A percentile compares a stretch with the other conserved stretches of the same genome.
phyloP scores from a whole-genome alignment of 2,329 filamentous ascomycete genomes.

The Colletotrichum noveboracense region DNA sequence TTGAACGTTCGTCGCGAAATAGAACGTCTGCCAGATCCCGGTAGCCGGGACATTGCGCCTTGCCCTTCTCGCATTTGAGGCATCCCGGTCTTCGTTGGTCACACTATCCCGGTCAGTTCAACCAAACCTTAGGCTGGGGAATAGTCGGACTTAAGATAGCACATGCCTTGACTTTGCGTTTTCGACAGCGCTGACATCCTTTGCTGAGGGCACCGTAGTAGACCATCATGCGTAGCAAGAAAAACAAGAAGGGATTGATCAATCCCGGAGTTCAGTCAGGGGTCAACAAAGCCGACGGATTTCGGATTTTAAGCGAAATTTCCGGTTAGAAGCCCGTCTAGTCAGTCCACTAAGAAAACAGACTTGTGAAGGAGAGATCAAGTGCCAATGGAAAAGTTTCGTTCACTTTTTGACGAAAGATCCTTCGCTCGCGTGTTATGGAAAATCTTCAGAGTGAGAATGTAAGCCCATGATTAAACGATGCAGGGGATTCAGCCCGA shows the following conservation, averaged over 20 bases:
- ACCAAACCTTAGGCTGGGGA: not conserved
- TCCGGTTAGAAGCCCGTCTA: not conserved
- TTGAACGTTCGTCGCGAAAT: conserved; percentile 29
- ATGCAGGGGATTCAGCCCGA: not conserved
- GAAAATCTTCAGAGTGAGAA: not conserved
- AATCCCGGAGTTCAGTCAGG: not conserved
- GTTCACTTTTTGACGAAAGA: not conserved
- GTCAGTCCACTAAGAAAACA: not conserved
- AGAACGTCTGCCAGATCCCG: conserved; percentile 26
- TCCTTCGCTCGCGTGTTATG: not conserved
- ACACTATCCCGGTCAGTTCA: conserved; percentile 21
- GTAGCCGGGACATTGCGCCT: conserved; percentile 28
- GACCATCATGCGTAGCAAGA: conserved; percentile 18
- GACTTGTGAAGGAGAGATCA: not conserved
- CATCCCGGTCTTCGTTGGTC: conserved; percentile 29
- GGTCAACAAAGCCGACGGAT: not conserved
- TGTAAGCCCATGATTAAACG: not conserved
- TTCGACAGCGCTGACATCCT: conserved; percentile 31
- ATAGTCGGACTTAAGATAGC: not conserved
- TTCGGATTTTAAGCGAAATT: not conserved
- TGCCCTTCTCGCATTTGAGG: conserved; percentile 27
- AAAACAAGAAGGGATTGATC: not conserved
- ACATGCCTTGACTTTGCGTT: conserved; percentile 30
- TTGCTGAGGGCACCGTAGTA: conserved; percentile 27
- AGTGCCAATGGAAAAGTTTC: not conserved